These are phyloP conservation scores for Cudoniella acicularis DNA, from an alignment of 495 filamentous ascomycete genomes.

Conservation along the genomic window DNA sequence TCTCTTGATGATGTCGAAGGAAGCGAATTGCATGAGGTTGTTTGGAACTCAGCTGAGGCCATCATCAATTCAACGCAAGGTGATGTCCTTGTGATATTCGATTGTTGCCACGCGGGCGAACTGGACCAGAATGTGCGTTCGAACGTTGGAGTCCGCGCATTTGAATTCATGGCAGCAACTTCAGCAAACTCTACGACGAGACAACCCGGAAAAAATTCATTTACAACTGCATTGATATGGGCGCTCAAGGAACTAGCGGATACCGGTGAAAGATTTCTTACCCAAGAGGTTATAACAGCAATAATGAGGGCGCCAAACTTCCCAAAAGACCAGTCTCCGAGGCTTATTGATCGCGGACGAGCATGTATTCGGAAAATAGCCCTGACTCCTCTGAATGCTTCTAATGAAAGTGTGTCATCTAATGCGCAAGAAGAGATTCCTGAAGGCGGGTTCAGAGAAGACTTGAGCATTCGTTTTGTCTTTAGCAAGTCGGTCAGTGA, in stretches of 20 bases:
- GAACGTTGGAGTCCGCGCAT: neutral
- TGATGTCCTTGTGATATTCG: slow-evolving; percentile 21
- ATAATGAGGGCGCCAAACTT: neutral
- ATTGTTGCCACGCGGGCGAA: slow-evolving; percentile 18
- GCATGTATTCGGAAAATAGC: neutral
- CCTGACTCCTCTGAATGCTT: neutral
- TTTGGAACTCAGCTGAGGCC: slow-evolving; percentile 9
- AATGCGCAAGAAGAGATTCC: neutral
- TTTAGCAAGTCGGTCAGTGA: neutral
- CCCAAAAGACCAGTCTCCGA: neutral
- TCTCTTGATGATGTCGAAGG: neutral
- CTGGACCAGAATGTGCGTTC: neutral
- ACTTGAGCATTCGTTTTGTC: neutral
- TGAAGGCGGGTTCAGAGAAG: neutral
- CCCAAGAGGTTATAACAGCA: neutral
- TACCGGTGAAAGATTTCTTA: neutral
- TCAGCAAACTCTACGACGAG: neutral
- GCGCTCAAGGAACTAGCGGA: slow-evolving; percentile 5
- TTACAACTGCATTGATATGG: slow-evolving; percentile 18
- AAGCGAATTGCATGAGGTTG: neutral
- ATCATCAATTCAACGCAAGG: slow-evolving; percentile 4
- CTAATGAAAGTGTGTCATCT: neutral
- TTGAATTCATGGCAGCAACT: slow-evolving; percentile 11
- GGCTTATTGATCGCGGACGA: neutral
- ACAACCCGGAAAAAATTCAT: slow-evolving; percentile 4